Percentiles rank a stretch among this genome's conserved stretches.
These are phyloP conservation scores for Gossypium herbaceum DNA, from an alignment of 345 rosid genomes.

Conservation along the genomic window DNA sequence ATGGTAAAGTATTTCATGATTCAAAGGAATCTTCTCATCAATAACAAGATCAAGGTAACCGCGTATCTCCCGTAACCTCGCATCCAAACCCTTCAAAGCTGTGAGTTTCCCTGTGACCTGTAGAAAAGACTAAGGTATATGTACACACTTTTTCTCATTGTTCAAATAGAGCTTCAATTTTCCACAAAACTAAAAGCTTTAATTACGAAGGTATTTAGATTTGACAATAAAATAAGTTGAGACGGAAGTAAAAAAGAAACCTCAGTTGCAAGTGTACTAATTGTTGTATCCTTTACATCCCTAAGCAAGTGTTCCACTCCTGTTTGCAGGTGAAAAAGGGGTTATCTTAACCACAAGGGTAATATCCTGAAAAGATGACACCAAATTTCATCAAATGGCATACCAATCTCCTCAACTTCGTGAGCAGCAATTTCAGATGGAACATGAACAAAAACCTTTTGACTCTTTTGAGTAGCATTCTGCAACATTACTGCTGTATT, in stretches of 20 bases:
- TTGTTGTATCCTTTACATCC: constrained; percentile 68
- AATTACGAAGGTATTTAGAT: not conserved
- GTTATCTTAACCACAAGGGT: not conserved
- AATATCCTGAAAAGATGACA: not conserved
- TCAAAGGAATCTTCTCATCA: constrained; percentile 58
- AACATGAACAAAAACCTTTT: constrained; percentile 73
- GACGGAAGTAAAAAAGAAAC: constrained; percentile 19
- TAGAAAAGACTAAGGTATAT: not conserved
- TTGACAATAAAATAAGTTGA: not conserved
- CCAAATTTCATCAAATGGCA: not conserved
- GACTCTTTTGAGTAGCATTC: constrained; percentile 95
- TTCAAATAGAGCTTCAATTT: not conserved
- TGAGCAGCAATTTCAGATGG: constrained; percentile 84
- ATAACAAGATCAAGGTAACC: constrained; percentile 58
- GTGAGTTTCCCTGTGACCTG: constrained; percentile 66
- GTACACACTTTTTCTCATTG: not conserved
- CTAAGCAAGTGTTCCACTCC: constrained; percentile 64
- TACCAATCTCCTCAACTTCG: constrained; percentile 39
- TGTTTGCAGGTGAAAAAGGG: constrained; percentile 16
- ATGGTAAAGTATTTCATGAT: constrained; percentile 64
- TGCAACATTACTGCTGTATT: constrained; percentile 20
- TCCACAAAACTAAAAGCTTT: constrained; percentile 1
- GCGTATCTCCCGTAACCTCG: constrained; percentile 48
- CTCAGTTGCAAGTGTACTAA: constrained; percentile 70
- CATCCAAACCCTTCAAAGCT: constrained; percentile 63